phyloP scores from a whole-genome alignment of 2,329 filamentous ascomycete genomes.

The Lachnellula arida region DNA sequence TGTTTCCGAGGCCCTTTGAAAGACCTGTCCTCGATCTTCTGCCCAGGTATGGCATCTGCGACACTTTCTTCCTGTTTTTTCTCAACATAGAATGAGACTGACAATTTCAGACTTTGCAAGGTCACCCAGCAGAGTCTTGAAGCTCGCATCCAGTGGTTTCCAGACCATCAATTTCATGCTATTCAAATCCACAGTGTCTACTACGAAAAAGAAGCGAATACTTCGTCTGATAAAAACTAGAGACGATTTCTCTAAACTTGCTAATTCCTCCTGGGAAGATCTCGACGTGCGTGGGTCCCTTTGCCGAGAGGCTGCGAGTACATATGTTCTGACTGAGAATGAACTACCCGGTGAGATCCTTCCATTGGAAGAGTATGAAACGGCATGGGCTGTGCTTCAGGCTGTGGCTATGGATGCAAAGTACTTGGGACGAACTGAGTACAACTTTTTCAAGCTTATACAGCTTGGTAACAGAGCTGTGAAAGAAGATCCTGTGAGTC shows the following conservation, averaged over 20 bases:
- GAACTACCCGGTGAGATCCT: not conserved
- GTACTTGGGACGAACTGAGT: conserved; percentile 16
- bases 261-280: conserved; percentile 13
- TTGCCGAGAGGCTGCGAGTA: conserved; percentile 2
- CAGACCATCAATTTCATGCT: conserved; percentile 17
- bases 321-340: not conserved
- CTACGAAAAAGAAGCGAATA: conserved; percentile 18
- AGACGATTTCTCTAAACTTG: conserved; percentile 12
- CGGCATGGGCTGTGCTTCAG: conserved; percentile 19
- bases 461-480: conserved; percentile 15
- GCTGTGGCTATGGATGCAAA: conserved; percentile 16
- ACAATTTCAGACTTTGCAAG: conserved; percentile 14
- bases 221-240: conserved; percentile 11
- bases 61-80: not conserved
- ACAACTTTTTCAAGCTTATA: conserved; percentile 19
- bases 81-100: not conserved
- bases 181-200: conserved; percentile 17
- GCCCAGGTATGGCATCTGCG: conserved; percentile 9
- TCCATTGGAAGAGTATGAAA: conserved; percentile 17
- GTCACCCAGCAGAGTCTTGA: conserved; percentile 8
- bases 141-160: conserved; percentile 1
- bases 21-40: conserved; percentile 14
- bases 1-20: conserved; percentile 16
- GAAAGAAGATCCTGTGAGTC: conserved; percentile 11
- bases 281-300: conserved; percentile 4